Evolutionary conservation across 106 monocot genomes (phyloP).

Genomic region (Alisma plantagoaquatica): DNA sequence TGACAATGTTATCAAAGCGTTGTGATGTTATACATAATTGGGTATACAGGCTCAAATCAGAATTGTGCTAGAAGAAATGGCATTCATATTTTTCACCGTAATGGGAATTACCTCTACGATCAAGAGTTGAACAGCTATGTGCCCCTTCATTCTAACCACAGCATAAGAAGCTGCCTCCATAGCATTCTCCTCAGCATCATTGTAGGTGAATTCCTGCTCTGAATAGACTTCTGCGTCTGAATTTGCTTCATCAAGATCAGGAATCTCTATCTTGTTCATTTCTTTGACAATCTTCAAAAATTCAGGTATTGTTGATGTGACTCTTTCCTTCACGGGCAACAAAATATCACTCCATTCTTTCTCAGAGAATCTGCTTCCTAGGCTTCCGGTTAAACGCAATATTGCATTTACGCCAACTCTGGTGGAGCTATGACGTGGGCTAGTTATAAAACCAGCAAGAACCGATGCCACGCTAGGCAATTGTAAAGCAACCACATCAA

Average conservation of each 20-base stretch:
- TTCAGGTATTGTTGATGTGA: slow-evolving; percentile 26
- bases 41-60: too few relatives aligned
- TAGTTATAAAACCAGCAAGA: slow-evolving; percentile 48
- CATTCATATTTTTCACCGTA: too few relatives aligned
- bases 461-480: slow-evolving; percentile 42
- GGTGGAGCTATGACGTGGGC: slow-evolving; percentile 59
- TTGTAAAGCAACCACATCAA: slow-evolving; percentile 42
- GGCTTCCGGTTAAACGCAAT: slow-evolving; percentile 30
- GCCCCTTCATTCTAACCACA: slow-evolving; percentile 67
- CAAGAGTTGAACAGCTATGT: slow-evolving; percentile 67
- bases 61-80: too few relatives aligned
- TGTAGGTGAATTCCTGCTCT: slow-evolving; percentile 41
- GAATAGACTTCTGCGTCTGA: slow-evolving; percentile 68
- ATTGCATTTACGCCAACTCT: slow-evolving; percentile 45
- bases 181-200: slow-evolving; percentile 66
- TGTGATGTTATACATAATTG: too few relatives aligned
- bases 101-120: slow-evolving; percentile 71
- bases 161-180: slow-evolving; percentile 85
- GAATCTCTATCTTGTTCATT: slow-evolving; percentile 67
- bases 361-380: slow-evolving; percentile 46
- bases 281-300: slow-evolving; percentile 36
- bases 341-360: slow-evolving; percentile 71
- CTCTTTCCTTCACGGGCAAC: slow-evolving; percentile 38
- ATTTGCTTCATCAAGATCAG: slow-evolving; percentile 35
- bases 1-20: neutral